Conservation (phyloP, 2,329 filamentous ascomycete genomes). For the Salinomyces thailandicus region DNA sequence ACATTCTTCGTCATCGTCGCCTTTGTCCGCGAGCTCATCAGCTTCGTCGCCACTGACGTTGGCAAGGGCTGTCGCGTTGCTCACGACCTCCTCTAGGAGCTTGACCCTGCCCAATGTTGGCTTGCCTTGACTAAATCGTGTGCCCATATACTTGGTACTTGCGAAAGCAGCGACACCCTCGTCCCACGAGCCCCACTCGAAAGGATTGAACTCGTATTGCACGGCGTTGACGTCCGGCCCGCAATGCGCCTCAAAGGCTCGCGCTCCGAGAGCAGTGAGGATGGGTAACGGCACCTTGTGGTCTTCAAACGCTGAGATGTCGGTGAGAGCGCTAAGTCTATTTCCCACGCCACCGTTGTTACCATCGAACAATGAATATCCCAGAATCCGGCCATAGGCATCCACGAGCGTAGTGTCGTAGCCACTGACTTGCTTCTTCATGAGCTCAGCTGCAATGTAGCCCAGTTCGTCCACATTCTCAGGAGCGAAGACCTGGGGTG, state of each 20-base stretch:
- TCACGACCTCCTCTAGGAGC: too few relatives aligned
- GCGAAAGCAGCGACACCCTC: slow-evolving; percentile 49
- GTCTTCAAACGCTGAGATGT: slow-evolving; percentile 31
- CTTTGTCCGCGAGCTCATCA: too few relatives aligned
- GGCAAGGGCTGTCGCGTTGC: too few relatives aligned
- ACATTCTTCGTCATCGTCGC: too few relatives aligned
- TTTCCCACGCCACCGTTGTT: slow-evolving; percentile 28
- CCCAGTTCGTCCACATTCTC: slow-evolving; percentile 20
- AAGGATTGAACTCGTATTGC: slow-evolving; percentile 56
- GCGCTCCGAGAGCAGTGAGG: slow-evolving; percentile 32
- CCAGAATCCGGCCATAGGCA: slow-evolving; percentile 31
- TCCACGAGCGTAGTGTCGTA: slow-evolving; percentile 33
- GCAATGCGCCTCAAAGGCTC: slow-evolving; percentile 28
- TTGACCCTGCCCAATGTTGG: too few relatives aligned
- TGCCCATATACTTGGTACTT: slow-evolving; percentile 50
- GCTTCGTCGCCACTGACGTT: too few relatives aligned
- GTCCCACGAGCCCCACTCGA: slow-evolving; percentile 57
- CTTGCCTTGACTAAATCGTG: slow-evolving; percentile 44
- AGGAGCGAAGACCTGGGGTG: slow-evolving; percentile 23
- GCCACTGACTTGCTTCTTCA: slow-evolving; percentile 29
- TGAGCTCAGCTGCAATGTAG: slow-evolving; percentile 25
- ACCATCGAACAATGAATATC: slow-evolving; percentile 31
- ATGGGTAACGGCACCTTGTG: slow-evolving; percentile 36
- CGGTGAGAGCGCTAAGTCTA: slow-evolving; percentile 26
- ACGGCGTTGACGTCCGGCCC: slow-evolving; percentile 41